Percentiles rank a stretch among this genome's conserved stretches.
Evolutionary conservation across 805 yeast species (phyloP).

Genomic region (Yamadazyma nakazawae): DNA sequence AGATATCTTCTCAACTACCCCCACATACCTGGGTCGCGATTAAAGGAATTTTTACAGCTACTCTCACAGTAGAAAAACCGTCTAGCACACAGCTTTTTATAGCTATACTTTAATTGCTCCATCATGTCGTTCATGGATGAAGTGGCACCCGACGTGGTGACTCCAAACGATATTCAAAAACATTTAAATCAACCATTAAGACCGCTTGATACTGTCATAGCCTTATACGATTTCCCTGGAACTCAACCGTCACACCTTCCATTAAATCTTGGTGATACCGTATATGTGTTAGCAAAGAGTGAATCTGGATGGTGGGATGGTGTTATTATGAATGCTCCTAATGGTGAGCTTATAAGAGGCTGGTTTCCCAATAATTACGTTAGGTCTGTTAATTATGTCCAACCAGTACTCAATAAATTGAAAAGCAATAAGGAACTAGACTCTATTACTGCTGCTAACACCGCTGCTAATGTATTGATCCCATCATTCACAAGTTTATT

Average conservation of each 20-base stretch:
- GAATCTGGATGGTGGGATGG: conserved; percentile 91
- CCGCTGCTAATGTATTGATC: conserved; percentile 44
- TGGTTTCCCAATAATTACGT: conserved; percentile 80
- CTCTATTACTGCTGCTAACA: conserved; percentile 43
- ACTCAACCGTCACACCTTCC: conserved; percentile 51
- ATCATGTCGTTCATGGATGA: conserved; percentile 23
- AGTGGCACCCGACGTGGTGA: conserved; percentile 37
- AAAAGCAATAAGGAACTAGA: conserved; percentile 40
- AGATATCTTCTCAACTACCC: background rate
- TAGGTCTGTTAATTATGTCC: conserved; percentile 42
- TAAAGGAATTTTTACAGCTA: background rate
- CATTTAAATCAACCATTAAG: conserved; percentile 23
- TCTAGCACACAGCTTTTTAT: background rate
- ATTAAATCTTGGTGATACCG: conserved; percentile 60
- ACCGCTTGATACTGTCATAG: conserved; percentile 57
- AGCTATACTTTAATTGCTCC: background rate
- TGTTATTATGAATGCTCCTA: conserved; percentile 29
- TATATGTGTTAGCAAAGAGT: conserved; percentile 64
- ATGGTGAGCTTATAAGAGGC: conserved; percentile 55
- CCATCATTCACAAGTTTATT: conserved; percentile 38
- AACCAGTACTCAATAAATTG: conserved; percentile 37
- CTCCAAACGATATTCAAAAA: conserved; percentile 24
- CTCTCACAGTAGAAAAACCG: no score
- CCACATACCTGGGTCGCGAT: background rate
- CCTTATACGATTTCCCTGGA: conserved; percentile 52